A percentile compares a stretch with the other conserved stretches of the same genome.
Evolutionary conservation across 179 eudicot genomes (phyloP).

Genomic region (Carnegiea gigantea): DNA sequence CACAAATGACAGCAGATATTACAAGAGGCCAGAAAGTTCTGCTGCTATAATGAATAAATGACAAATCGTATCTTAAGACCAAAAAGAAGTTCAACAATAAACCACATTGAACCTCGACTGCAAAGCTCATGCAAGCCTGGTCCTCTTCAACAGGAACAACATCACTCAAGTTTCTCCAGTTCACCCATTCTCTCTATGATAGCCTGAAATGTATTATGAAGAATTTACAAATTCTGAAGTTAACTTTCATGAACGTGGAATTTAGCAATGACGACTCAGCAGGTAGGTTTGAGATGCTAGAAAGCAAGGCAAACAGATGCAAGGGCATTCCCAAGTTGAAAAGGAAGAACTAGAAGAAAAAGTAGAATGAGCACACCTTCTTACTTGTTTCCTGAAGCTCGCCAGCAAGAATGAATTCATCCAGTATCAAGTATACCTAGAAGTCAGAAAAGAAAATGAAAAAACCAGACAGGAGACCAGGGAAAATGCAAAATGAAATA

Average conservation of each 20-base stretch:
- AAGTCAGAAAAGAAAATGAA: constrained; percentile 1
- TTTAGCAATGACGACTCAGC: background rate
- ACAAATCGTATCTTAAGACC: too few species aligned
- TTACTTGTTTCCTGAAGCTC: constrained; percentile 98
- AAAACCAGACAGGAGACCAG: background rate
- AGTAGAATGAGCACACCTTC: constrained; percentile 40
- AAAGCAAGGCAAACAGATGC: background rate
- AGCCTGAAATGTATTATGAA: constrained; percentile 50
- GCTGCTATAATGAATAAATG: too few species aligned
- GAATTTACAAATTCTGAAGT: background rate
- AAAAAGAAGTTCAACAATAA: too few species aligned
- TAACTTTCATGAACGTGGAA: background rate
- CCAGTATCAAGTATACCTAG: constrained; percentile 82
- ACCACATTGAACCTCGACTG: background rate
- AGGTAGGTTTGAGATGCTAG: background rate
- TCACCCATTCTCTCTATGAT: constrained; percentile 96
- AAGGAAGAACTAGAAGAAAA: background rate
- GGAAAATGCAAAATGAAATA: background rate
- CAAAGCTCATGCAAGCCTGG: background rate
- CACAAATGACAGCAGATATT: too few species aligned
- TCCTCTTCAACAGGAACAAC: background rate
- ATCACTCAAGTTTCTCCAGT: constrained; percentile 78
- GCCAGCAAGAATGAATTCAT: constrained; percentile 95
- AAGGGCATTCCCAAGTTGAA: background rate
- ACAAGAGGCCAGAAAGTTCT: too few species aligned